Evolutionary conservation across 768 basidiomycete genomes (phyloP), one percentile per base, ranked within the genome.

Genomic region (Xanthoconium purpureum): DNA sequence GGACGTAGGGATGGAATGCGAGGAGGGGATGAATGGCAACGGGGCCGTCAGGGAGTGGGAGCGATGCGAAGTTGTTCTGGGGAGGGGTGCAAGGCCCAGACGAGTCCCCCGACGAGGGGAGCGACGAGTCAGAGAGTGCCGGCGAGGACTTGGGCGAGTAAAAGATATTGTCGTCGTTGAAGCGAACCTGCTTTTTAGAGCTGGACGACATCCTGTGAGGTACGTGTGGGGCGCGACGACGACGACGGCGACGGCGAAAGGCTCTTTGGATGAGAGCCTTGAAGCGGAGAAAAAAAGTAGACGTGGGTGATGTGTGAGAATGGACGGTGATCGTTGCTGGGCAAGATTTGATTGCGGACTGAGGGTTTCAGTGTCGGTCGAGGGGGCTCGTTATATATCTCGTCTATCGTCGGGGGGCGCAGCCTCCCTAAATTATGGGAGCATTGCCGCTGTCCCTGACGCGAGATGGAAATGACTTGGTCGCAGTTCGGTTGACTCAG

Each of bases 141-240:
- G 70, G 70, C 28, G 70, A 71, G 2, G 69, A 56, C 32, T 54
- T 47, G 43, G 70, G 69, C 8, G 71, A 71, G 56, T 70, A 71
- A 32, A 70, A 68, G 54, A 68, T 63, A 55, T 73, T 73, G 56
- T 66, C 68, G 38, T 70, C 60, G 55, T 63, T 57, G 61, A 73
- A 72, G 35, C 60, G 71, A 54, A 74, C 72, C 8, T 69, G 72
- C 39, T 68, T 71, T 13, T 46, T 60, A 0, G 52, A 6, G 3
- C 2, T 17, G 3, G 70, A 53, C 70, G 70, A 53, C 70, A 72
- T 72, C 36, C 12, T 61, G 52, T 47, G 44, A 24, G 37, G 15
- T 51, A 47, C 30, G 18, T 24, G 18, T 24, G 33, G 39, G 57
- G 49, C 43, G 60, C 43, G 59, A 57, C 49, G 58, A 55, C 60